These are phyloP conservation scores for Kwoniella newhampshirensis DNA, from an alignment of 768 basidiomycete species.

Conservation along the genomic window DNA sequence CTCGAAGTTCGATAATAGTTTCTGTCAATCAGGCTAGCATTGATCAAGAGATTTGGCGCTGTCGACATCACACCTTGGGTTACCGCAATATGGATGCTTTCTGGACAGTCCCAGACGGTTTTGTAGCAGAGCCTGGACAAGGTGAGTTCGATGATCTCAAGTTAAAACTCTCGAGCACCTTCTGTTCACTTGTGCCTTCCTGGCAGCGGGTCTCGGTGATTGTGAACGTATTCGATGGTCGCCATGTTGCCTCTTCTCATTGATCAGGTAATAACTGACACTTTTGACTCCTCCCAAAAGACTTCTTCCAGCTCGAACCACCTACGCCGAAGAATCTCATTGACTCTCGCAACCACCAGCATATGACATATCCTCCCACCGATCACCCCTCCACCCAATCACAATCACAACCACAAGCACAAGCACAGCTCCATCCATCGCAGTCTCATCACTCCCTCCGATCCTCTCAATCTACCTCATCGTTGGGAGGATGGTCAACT, in stretches of 20 bases:
- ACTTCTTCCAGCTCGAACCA: conserved; percentile 37
- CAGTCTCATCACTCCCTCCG: conserved; percentile 9
- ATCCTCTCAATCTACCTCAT: conserved; percentile 16
- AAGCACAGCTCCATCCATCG: background rate
- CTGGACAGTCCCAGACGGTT: conserved; percentile 11
- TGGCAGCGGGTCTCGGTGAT: background rate
- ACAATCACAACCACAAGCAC: background rate
- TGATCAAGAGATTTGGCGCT: too few species aligned
- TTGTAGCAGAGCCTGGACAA: conserved; percentile 11
- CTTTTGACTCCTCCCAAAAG: conserved; percentile 5
- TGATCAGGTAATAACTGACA: too few species aligned
- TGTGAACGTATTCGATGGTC: too few species aligned
- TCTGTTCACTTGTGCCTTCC: background rate
- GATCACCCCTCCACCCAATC: background rate
- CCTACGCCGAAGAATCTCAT: conserved; percentile 25
- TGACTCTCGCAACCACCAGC: background rate
- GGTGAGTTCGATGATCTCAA: conserved; percentile 9
- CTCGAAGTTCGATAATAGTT: too few species aligned
- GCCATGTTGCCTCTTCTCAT: too few species aligned
- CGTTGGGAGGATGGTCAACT: conserved; percentile 10
- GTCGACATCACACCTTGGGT: too few species aligned
- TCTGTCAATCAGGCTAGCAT: too few species aligned
- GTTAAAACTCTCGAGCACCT: background rate
- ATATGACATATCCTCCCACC: background rate
- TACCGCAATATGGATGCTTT: conserved; percentile 10